Evolutionary conservation across 768 basidiomycete species (phyloP).

Genomic region (Lentinula aciculospora): DNA sequence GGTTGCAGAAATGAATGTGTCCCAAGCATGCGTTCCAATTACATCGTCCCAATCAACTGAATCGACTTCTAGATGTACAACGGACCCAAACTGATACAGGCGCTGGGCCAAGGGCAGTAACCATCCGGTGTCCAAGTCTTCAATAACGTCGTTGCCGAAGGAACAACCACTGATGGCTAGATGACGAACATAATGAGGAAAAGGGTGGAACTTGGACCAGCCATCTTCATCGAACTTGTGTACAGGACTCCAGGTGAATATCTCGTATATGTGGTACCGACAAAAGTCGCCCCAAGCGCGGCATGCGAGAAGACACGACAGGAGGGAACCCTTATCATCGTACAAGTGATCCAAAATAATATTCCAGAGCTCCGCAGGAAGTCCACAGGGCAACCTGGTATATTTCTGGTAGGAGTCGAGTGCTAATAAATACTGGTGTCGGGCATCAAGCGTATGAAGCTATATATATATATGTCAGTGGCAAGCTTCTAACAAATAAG

Average conservation of each 20-base stretch:
- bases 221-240: not conserved
- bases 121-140: not conserved
- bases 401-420: not conserved
- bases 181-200: not conserved
- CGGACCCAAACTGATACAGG: not conserved
- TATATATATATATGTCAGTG: not conserved
- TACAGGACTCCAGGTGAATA: not conserved
- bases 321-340: not conserved
- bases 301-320: not conserved
- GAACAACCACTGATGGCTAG: not conserved
- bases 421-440: not conserved
- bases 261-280: not conserved
- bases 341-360: not conserved
- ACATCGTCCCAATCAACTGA: not conserved
- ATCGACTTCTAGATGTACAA: not conserved
- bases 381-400: not conserved
- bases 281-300: not conserved
- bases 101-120: not conserved
- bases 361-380: conserved; percentile 3
- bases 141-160: not conserved
- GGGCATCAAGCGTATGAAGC: not conserved
- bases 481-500: not conserved
- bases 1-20: not conserved
- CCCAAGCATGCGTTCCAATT: not conserved
- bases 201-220: not conserved